Base-by-base conservation (phyloP, 352 stramenopile genomes). In the Bremia lactucae region DNA sequence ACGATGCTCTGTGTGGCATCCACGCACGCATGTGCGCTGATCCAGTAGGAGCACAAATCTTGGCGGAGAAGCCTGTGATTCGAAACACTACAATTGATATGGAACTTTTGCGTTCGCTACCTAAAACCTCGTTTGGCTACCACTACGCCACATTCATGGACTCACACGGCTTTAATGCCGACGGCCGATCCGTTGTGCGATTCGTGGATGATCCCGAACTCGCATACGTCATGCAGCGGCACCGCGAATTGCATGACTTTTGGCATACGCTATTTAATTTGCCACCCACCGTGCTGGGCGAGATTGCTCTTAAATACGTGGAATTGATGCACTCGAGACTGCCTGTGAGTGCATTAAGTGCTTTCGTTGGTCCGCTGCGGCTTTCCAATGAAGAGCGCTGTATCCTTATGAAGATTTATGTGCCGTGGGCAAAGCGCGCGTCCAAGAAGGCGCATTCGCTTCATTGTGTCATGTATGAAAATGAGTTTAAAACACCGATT, bases 281-380 rank as follows among this genome's bases (percentile, higher is more conserved):
- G 19, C 95, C 95, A 15, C 90, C 95, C 9, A 97, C 88, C 4
- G 87, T 98, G 1, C 64, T 96, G 46, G 95, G 94, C 35, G 96
- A 99, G 66, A 78, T 98, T 49, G 84, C 77, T 18, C 77, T 98
- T 31, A 99, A 99, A 62, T 98, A 92, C 70, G 81, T 98, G 23
- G 96, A 99, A 66, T 72, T 98, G 42, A 83, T 95, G 36, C 95
- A 98, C 61, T 98, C 92, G 1, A 81, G 85, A 22, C 65, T 99
- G 36, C 96, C 96, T 0, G 74, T 98, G 26, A 87, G 82, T 25
- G 87, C 94, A n/a, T 62, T 98, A 18, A 93, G 81, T 11, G 84
- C 78, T 23, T 87, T 97, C 23, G 75, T 97, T 2, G 94, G 93
- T 1, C 75, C 81, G 6, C 58, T 97, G 24, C 73, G 81, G 29